Evolutionary conservation across 75 land plant genomes (phyloP).

Genomic region (Pinus albicaulis): DNA sequence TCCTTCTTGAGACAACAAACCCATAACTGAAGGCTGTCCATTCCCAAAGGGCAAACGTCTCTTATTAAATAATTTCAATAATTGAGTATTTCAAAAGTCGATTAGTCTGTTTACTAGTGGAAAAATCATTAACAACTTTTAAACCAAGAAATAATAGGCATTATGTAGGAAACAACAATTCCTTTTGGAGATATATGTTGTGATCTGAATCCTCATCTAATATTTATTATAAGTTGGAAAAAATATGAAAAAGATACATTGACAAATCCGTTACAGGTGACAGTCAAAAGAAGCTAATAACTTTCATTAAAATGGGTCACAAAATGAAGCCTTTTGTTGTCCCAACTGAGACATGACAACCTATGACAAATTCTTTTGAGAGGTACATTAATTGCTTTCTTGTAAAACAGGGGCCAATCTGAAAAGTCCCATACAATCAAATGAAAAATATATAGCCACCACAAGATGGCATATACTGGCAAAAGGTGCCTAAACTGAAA

Average conservation of each 20-base stretch:
- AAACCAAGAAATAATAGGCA: no score
- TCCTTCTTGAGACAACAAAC: not conserved
- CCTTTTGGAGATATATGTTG: not conserved
- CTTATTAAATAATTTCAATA: not conserved
- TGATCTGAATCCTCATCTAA: not conserved
- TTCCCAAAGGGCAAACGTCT: not conserved
- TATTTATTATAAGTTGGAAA: not conserved
- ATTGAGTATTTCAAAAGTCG: not conserved
- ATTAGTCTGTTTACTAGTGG: not conserved
- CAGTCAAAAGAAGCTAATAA: not conserved
- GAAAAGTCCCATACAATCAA: not conserved
- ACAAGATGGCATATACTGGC: not conserved
- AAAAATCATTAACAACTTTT: no score
- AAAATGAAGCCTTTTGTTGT: not conserved
- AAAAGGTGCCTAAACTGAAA: not conserved
- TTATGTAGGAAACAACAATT: not conserved
- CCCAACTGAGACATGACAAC: not conserved
- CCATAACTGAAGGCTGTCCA: not conserved
- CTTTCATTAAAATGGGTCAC: not conserved
- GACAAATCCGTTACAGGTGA: not conserved
- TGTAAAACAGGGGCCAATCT: not conserved
- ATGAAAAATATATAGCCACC: not conserved
- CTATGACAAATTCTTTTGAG: slow-evolving; percentile 1
- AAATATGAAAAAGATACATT: not conserved
- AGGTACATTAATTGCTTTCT: not conserved